Evolutionary conservation across 495 filamentous ascomycete genomes (phyloP), one percentile per base, ranked within the genome.

Genomic region (Bathelium albidoporum): DNA sequence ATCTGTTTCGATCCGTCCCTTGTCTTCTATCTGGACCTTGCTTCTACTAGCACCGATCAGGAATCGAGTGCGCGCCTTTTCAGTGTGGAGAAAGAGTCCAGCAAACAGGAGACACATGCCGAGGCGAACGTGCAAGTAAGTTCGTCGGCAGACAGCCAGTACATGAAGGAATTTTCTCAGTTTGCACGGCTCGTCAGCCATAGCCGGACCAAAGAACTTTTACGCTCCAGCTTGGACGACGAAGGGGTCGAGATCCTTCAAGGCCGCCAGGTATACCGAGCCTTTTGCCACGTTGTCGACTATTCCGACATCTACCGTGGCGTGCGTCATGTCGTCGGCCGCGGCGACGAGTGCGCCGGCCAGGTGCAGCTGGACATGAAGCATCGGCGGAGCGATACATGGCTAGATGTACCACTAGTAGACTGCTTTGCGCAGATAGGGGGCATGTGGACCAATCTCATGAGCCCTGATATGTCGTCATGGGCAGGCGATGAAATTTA

Each of bases 1-100:
- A 74, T 79, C 2, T 78, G 74, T 32, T 60, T 78, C 11, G 74
- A 79, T 62, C 62, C 74, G 1, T 24, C 4, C 22, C 1, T 72
- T 75, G 12, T 59, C 64, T 26, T 67, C 55, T 60, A 0, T 18
- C 60, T 22, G 53, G n/a, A n/a, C n/a, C n/a, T n/a, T n/a, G n/a
- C n/a, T n/a, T n/a, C n/a, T n/a, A n/a, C n/a, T n/a, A n/a, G n/a
- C n/a, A n/a, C n/a, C n/a, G n/a, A n/a, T n/a, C n/a, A n/a, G 60
- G 55, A 55, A 18, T 28, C 39, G 18, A 39, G 32, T 18, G 32
- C 26, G 10, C 79, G 22, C 79, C 52, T 64, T 67, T 62, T 67
- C 22, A 53, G n/a, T 65, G 55, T 75, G 75, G 72, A 43, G 66
- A 14, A 60, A 66, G 71, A 66, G 64, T 2, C 10, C 2, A 3